These are phyloP conservation scores for Coniochaeta ligniaria DNA, from an alignment of 2,329 filamentous ascomycete genomes.

Conservation along the genomic window DNA sequence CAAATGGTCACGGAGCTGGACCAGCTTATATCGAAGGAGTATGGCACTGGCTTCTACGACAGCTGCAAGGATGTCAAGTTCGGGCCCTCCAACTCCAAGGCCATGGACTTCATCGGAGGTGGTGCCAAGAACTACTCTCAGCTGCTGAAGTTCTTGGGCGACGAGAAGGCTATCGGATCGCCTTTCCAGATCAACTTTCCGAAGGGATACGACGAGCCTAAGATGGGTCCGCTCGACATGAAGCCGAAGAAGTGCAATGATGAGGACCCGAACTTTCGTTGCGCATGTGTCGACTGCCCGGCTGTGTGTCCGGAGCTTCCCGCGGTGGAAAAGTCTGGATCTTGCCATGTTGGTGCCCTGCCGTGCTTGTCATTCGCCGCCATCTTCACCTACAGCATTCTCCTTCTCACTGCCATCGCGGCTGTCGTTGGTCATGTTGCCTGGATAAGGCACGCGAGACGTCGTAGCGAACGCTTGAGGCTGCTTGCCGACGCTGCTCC, in stretches of 20 bases:
- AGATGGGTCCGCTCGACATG: conserved; percentile 67
- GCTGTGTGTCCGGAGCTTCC: conserved; percentile 78
- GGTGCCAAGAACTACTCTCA: conserved; percentile 84
- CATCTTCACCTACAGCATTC: conserved; percentile 74
- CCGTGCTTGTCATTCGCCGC: conserved; percentile 92
- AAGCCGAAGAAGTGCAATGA: conserved; percentile 84
- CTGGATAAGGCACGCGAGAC: conserved; percentile 65
- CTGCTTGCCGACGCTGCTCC: conserved; percentile 76
- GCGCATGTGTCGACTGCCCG: conserved; percentile 89
- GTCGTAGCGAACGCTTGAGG: conserved; percentile 75
- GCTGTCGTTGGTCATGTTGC: conserved; percentile 67
- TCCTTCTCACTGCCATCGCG: conserved; percentile 60
- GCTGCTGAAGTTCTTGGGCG: conserved; percentile 85
- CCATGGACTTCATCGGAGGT: conserved; percentile 93
- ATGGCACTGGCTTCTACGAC: conserved; percentile 83
- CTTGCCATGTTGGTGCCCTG: conserved; percentile 79
- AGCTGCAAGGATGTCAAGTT: conserved; percentile 99
- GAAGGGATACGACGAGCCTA: conserved; percentile 49
- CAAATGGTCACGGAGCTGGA: conserved; percentile 79
- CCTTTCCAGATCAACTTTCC: conserved; percentile 98
- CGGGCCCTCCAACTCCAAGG: conserved; percentile 84
- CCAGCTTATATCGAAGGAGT: conserved; percentile 77
- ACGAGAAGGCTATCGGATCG: conserved; percentile 85
- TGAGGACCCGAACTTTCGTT: conserved; percentile 76
- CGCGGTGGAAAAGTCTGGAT: conserved; percentile 58